Conservation (phyloP, 768 basidiomycete species). For the Serendipita sp. region DNA sequence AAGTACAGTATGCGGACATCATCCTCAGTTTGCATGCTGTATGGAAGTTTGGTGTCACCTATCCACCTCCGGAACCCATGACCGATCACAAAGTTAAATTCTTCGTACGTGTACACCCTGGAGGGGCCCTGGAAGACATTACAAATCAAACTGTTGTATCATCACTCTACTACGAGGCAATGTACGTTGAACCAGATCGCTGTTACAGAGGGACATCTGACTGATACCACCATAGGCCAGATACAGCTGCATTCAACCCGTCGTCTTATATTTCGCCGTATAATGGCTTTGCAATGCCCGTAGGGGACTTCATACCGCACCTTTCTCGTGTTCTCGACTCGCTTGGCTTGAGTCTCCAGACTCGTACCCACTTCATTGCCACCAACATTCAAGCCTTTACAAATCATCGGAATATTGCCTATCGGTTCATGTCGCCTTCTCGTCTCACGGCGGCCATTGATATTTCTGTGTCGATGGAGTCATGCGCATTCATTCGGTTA, state of each 20-base stretch:
- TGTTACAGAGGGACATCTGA: neutral
- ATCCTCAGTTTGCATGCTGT: slow-evolving; percentile 49
- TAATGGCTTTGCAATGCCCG: slow-evolving; percentile 75
- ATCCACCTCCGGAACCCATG: slow-evolving; percentile 54
- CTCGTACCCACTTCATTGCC: slow-evolving; percentile 68
- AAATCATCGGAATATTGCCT: slow-evolving; percentile 72
- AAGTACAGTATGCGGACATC: slow-evolving; percentile 66
- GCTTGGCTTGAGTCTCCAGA: slow-evolving; percentile 67
- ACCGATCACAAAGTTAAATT: slow-evolving; percentile 63
- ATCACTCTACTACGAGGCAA: slow-evolving; percentile 69
- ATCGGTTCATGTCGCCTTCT: slow-evolving; percentile 66
- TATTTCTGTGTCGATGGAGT: slow-evolving; percentile 64
- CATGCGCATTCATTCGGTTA: slow-evolving; percentile 65
- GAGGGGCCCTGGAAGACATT: slow-evolving; percentile 75
- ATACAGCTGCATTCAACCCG: slow-evolving; percentile 59
- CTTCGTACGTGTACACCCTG: slow-evolving; percentile 67
- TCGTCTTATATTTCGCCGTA: slow-evolving; percentile 62
- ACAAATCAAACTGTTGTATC: slow-evolving; percentile 67
- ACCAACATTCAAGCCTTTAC: slow-evolving; percentile 62
- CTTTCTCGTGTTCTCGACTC: slow-evolving; percentile 69
- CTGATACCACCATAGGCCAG: slow-evolving; percentile 36
- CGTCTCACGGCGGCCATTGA: slow-evolving; percentile 77
- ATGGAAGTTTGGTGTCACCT: slow-evolving; percentile 61
- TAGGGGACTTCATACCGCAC: slow-evolving; percentile 64
- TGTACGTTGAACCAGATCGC: slow-evolving; percentile 30